A percentile compares a stretch with the other conserved stretches of the same genome.
These are phyloP conservation scores for Solanum chilense DNA, from an alignment of 257 asterid genomes.

Conservation along the genomic window DNA sequence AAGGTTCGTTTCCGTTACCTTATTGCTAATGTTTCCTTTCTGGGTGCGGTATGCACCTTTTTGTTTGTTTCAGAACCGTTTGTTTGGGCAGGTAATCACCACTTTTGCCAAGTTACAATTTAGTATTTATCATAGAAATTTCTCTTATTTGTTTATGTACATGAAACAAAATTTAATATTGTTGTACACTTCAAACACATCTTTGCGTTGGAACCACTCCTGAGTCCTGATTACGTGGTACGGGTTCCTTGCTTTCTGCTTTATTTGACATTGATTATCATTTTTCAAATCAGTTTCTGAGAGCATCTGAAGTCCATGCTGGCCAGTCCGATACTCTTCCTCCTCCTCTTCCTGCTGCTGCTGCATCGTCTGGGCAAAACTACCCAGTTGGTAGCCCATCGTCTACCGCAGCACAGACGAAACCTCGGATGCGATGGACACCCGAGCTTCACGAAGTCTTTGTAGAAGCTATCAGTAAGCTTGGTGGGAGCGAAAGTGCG, in stretches of 20 bases:
- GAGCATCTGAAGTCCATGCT: constrained; percentile 14
- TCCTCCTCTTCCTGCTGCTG: constrained; percentile 11
- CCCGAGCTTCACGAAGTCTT: constrained; percentile 85
- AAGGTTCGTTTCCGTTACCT: constrained; percentile 38
- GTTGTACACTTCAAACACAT: not conserved
- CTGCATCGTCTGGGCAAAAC: constrained; percentile 15
- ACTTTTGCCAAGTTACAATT: not conserved
- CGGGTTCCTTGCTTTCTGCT: not conserved
- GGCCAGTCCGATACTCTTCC: constrained; percentile 18
- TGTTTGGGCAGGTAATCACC: not conserved
- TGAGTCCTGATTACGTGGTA: not conserved
- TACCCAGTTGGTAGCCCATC: constrained; percentile 31
- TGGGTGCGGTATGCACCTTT: not conserved
- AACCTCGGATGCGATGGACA: constrained; percentile 94
- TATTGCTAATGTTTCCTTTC: not conserved
- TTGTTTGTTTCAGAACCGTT: not conserved
- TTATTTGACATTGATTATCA: not conserved
- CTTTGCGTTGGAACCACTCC: not conserved
- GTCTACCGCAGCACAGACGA: constrained; percentile 32
- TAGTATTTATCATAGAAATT: not conserved
- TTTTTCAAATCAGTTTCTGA: constrained; percentile 33
- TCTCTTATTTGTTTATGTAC: not conserved
- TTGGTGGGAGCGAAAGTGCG: constrained; percentile 85
- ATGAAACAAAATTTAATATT: not conserved
- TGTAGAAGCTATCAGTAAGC: constrained; percentile 64